phyloP scores from a whole-genome alignment of 2,329 filamentous ascomycete species.

The Thermomyces lanuginosus region DNA sequence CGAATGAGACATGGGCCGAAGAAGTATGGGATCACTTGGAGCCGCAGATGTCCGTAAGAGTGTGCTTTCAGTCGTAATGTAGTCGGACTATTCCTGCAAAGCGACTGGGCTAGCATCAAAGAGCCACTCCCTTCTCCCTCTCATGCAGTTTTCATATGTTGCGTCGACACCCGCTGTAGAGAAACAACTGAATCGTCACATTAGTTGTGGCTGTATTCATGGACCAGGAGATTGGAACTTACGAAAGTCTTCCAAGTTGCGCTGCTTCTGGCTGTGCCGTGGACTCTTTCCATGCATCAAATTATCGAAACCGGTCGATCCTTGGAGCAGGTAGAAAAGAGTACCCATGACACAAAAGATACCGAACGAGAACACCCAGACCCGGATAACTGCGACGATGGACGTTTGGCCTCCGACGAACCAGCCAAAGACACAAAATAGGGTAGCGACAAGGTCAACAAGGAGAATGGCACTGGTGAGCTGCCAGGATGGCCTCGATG shows the following conservation, averaged over 20 bases:
- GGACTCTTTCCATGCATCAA: conserved; percentile 80
- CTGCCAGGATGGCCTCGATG: conserved; percentile 75
- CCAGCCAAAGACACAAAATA: conserved; percentile 75
- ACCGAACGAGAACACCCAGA: conserved; percentile 85
- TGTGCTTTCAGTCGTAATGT: too few relatives aligned
- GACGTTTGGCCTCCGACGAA: conserved; percentile 55
- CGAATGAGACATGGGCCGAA: too few relatives aligned
- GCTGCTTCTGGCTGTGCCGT: conserved; percentile 68
- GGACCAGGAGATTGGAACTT: conserved; percentile 29
- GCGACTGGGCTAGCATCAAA: too few relatives aligned
- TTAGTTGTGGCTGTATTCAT: background rate
- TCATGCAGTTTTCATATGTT: conserved; percentile 78
- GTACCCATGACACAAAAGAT: conserved; percentile 71
- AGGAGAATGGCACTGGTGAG: conserved; percentile 59
- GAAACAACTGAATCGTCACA: conserved; percentile 48
- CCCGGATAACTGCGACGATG: conserved; percentile 70
- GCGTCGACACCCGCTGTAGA: conserved; percentile 74
- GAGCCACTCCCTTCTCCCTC: too few relatives aligned
- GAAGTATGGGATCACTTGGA: too few relatives aligned
- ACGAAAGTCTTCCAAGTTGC: conserved; percentile 79
- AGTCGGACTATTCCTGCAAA: too few relatives aligned
- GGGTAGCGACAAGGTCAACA: conserved; percentile 69
- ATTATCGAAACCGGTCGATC: conserved; percentile 70
- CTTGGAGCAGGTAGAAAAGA: conserved; percentile 67
- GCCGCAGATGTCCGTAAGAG: too few relatives aligned